Evolutionary conservation across 805 yeast genomes (phyloP).

Genomic region (Candida coleopterorum): DNA sequence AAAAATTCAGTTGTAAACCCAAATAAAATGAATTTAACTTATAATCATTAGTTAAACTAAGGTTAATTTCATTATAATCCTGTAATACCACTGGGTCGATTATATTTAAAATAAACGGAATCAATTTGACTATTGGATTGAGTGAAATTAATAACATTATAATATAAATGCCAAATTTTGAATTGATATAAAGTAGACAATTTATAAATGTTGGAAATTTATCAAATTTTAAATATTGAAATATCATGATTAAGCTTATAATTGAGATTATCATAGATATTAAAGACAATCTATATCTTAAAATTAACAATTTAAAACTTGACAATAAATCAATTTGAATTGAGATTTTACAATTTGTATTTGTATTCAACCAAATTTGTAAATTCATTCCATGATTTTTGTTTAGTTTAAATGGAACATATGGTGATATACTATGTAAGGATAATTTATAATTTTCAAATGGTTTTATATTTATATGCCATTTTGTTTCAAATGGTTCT

Average conservation of each 20-base stretch:
- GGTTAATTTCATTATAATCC: conserved; percentile 39
- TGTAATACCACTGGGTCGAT: conserved; percentile 54
- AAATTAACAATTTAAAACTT: conserved; percentile 63
- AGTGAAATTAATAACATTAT: conserved; percentile 26
- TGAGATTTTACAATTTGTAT: conserved; percentile 26
- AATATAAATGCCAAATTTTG: conserved; percentile 18
- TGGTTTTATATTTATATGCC: conserved; percentile 54
- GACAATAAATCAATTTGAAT: conserved; percentile 49
- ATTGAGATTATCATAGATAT: conserved; percentile 67
- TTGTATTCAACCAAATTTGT: conserved; percentile 46
- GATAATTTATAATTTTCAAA: not conserved
- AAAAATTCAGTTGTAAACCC: conserved; percentile 55
- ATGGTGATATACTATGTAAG: conserved; percentile 68
- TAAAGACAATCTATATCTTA: conserved; percentile 72
- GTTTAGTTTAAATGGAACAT: conserved; percentile 47
- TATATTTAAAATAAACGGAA: conserved; percentile 36
- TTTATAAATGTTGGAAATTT: conserved; percentile 26
- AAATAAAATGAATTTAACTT: conserved; percentile 55
- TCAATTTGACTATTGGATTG: conserved; percentile 33
- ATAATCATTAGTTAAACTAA: conserved; percentile 29
- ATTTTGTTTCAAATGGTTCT: conserved; percentile 72
- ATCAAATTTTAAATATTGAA: conserved; percentile 49
- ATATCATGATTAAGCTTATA: conserved; percentile 43
- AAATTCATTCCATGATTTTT: conserved; percentile 30
- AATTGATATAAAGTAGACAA: conserved; percentile 32